Conservation (phyloP, 2,329 filamentous ascomycete species). For the Penicillium polonicum region DNA sequence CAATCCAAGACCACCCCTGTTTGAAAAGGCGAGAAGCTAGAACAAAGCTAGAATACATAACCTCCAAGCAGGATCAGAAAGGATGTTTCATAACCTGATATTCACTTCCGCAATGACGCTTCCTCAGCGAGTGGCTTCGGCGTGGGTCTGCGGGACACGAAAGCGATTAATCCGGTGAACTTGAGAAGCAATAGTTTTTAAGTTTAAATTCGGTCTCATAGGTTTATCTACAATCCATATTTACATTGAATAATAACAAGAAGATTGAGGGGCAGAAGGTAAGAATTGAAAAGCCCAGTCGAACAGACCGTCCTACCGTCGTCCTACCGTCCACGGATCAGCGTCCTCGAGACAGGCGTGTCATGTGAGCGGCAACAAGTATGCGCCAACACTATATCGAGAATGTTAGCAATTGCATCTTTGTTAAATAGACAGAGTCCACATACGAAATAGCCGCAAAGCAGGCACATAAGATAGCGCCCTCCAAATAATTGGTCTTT, state of each 20-base stretch:
- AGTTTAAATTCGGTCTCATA: not conserved
- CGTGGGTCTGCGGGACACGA: not conserved
- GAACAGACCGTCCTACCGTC: not conserved
- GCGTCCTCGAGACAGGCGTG: not conserved
- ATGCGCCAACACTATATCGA: constrained; percentile 15
- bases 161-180: not conserved
- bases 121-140: not conserved
- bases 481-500: constrained; percentile 22
- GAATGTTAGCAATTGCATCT: not conserved
- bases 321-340: too few species aligned
- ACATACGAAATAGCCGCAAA: constrained; percentile 22
- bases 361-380: constrained; percentile 10
- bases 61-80: too few species aligned
- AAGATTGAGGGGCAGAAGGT: not conserved
- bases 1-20: not conserved
- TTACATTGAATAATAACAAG: not conserved
- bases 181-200: not conserved
- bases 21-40: not conserved
- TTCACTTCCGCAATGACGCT: not conserved
- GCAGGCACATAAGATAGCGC: constrained; percentile 19
- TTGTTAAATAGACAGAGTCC: not conserved
- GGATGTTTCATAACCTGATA: not conserved
- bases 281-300: not conserved
- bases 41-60: too few species aligned
- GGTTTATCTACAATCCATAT: not conserved